A percentile compares a stretch with the other conserved stretches of the same genome.
These are phyloP conservation scores for Gamsiella multidivaricata DNA, from an alignment of 192 early-diverging fungal genomes.

Conservation along the genomic window DNA sequence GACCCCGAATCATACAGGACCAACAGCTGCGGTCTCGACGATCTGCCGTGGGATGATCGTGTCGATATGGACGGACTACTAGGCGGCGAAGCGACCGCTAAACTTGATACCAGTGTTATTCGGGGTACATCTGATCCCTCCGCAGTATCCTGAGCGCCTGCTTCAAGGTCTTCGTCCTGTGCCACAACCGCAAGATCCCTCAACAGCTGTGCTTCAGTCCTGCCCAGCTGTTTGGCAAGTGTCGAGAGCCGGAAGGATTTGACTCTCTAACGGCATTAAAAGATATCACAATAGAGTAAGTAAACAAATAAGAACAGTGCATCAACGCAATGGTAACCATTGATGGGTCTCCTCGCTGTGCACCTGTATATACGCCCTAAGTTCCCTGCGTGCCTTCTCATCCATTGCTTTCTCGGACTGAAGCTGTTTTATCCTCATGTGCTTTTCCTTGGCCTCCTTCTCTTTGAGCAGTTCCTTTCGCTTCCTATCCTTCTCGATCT, in stretches of 20 bases:
- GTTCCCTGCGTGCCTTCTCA: slow-evolving; percentile 29
- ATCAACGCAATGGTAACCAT: background rate
- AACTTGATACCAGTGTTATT: slow-evolving; percentile 24
- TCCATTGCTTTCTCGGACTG: slow-evolving; percentile 21
- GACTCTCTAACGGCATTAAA: slow-evolving; percentile 13
- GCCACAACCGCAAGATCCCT: slow-evolving; percentile 31
- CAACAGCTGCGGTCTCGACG: slow-evolving; percentile 15
- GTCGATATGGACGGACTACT: background rate
- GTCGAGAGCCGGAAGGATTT: slow-evolving; percentile 22
- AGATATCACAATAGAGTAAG: background rate
- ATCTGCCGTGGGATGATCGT: background rate
- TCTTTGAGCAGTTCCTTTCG: slow-evolving; percentile 38
- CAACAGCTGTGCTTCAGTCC: slow-evolving; percentile 39
- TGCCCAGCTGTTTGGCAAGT: slow-evolving; percentile 19
- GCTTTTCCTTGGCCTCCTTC: slow-evolving; percentile 33
- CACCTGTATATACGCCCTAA: slow-evolving; percentile 46
- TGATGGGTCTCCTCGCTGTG: no score
- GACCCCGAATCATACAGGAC: slow-evolving; percentile 19
- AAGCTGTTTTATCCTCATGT: slow-evolving; percentile 10
- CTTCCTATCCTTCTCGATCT: slow-evolving; percentile 42
- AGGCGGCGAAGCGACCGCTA: background rate
- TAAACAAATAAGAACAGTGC: background rate
- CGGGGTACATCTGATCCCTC: background rate
- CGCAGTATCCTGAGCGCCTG: background rate
- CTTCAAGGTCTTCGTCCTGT: slow-evolving; percentile 4